These are phyloP conservation scores for Akanthomyces dipterigenus DNA, from an alignment of 2,329 filamentous ascomycete species.

Conservation along the genomic window DNA sequence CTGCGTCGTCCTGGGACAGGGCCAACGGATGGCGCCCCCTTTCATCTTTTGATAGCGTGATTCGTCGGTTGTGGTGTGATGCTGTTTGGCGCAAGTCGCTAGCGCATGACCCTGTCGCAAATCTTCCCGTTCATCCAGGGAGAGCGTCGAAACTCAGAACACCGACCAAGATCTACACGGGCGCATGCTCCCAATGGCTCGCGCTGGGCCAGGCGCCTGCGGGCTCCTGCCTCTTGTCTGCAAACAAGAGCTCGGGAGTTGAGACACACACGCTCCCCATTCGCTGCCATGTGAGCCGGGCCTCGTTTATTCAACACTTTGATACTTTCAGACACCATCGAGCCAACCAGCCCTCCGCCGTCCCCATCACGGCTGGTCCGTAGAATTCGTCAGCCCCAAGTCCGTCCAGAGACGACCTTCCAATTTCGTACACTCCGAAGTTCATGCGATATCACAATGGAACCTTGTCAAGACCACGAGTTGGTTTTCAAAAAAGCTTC, in stretches of 20 bases:
- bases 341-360: not conserved
- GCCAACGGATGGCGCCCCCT: not conserved
- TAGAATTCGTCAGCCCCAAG: not conserved
- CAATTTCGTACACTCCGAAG: constrained; percentile 2
- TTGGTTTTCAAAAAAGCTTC: not conserved
- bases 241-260: not conserved
- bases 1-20: not conserved
- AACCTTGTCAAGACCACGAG: not conserved
- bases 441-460: not conserved
- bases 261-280: not conserved
- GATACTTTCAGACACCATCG: not conserved
- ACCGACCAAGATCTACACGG: not conserved
- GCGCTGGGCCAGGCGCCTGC: not conserved
- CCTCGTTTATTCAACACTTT: not conserved
- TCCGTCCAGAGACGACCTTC: not conserved
- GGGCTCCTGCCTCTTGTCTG: not conserved
- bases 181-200: not conserved
- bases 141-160: not conserved
- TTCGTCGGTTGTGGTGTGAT: not conserved
- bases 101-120: not conserved
- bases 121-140: not conserved
- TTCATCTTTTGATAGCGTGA: not conserved
- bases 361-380: not conserved
- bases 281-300: constrained; percentile 1
- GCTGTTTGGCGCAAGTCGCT: not conserved